These are phyloP conservation scores for Vanderwaltozyma polyspora DNA, from an alignment of 805 yeast genomes.

Conservation along the genomic window DNA sequence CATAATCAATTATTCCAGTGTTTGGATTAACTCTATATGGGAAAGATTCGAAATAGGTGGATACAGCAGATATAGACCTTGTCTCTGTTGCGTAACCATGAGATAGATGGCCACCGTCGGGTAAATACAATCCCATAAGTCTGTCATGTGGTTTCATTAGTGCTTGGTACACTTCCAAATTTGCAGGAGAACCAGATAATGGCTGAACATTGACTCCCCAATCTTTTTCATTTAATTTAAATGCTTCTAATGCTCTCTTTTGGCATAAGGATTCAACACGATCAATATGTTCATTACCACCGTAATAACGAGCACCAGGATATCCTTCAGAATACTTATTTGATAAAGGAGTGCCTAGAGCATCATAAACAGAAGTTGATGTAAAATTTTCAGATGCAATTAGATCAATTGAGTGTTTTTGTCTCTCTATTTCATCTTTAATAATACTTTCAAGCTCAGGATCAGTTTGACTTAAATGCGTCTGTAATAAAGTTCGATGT, in stretches of 20 bases:
- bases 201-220: constrained; percentile 99
- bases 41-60: constrained; percentile 96
- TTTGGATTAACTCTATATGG: constrained; percentile 89
- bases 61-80: constrained; percentile 88
- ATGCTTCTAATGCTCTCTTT: constrained; percentile 86
- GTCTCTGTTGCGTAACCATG: constrained; percentile 96
- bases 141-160: constrained; percentile 92
- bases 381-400: constrained; percentile 98
- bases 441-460: constrained; percentile 70
- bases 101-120: constrained; percentile 97
- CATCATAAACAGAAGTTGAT: constrained; percentile 89
- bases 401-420: constrained; percentile 83
- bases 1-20: constrained; percentile 95
- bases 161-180: constrained; percentile 92
- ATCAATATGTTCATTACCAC: constrained; percentile 96
- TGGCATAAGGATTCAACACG: constrained; percentile 88
- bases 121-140: constrained; percentile 94
- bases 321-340: constrained; percentile 98
- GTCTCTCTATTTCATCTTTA: constrained; percentile 78
- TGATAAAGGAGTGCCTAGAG: constrained; percentile 94
- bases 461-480: constrained; percentile 49
- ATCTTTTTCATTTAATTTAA: constrained; percentile 60
- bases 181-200: constrained; percentile 95
- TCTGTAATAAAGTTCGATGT: constrained; percentile 56
- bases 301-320: constrained; percentile 98